Evolutionary conservation across 2,329 filamentous ascomycete genomes (phyloP), one percentile per base, ranked within the genome.

Genomic region (Fusarium citri): DNA sequence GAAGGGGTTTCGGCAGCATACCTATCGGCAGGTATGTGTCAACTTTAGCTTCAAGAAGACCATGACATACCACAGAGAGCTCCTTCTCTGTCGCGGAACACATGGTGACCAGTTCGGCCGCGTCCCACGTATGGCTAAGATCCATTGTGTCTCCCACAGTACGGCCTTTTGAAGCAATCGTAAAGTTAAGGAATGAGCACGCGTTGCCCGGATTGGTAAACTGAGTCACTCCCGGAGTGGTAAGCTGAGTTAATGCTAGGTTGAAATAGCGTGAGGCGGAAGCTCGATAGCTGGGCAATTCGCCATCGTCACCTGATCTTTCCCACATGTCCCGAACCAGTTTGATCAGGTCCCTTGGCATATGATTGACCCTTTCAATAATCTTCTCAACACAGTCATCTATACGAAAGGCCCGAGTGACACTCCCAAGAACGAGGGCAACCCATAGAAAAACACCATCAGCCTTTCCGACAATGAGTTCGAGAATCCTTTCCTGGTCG

Each of bases 21-120:
- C 6, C n/a, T n/a, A n/a, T n/a, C n/a, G n/a, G n/a, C n/a, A 23
- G 23, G 6, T 23, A 23, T 4, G 23, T 23, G 5, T 23, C 23
- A 23, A 23, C 25, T 10, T 10, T 9, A 11, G 4, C 22, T 18
- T 55, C 42, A 6, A 55, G 42, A 14, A 56, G 43, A 1, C 54
- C 54, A 5, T 28, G 23, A 6, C 43, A 56, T 7, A 28, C 43
- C 6, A 28, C 14, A 1, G n/a, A 12, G 8, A 56, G 3, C 8
- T 40, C 16, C 3, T 9, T 6, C 15, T 16, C 31, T 1, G 25
- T 12, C 5, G 7, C 23, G 2, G 11, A 40, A 3, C 54, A 56
- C 5, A 9, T 10, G 2, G 5, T 26, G 8, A 1, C 14, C 8
- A 48, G 0, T 2, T 37, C 20, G 0, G 8, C 11, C 0, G 3